Evolutionary conservation across 2,329 filamentous ascomycete genomes (phyloP), one percentile per base, ranked within the genome.

Genomic region (Aureobasidium lini): DNA sequence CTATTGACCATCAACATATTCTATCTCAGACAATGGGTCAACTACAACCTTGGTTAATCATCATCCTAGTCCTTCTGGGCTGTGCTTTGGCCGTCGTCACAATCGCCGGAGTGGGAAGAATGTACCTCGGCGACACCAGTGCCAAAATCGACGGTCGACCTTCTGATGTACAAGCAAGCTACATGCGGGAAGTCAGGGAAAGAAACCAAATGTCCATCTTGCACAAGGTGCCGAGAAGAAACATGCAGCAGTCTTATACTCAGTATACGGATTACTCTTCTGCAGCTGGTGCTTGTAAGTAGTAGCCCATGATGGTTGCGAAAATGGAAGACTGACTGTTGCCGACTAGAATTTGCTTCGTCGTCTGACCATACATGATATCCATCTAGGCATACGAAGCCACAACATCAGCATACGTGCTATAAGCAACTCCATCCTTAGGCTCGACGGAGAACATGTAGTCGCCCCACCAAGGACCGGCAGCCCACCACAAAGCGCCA

Each of bases 401-500:
- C 8, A 56, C 13, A 15, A 46, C 6, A 18, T 44, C 39, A 2
- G 37, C 52, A 46, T 57, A 57, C 13, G 54, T 48, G 15, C 43
- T 48, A 34, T 57, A 57, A 8, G 54, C 54, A 3, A 34, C n/a
- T 9, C 54, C 54, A n/a, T 57, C 54, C 34, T 34, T 57, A 4
- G 54, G 54, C 34, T 57, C 54, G 43, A 57, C n/a, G 1, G 43
- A 57, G 10, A 57, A 57, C 43, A 69, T 65, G 52, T 69, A 68
- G 40, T 64, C 62, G 8, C 60, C 65, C 66, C 73, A 76, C 74
- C 76, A 83, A 2, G 80, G 80, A 0, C 81, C 81, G 23, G 79
- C 81, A 32, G 77, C 77, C 80, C 81, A 83, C 78, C 79, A 83
- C 0, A 77, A 50, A 0, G 75, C 77, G 11, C 81, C 81, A 36